Percentiles rank a stretch among this genome's conserved stretches.
These are phyloP conservation scores for Beauveria sp. DNA, from an alignment of 2,329 filamentous ascomycete genomes.

Conservation along the genomic window DNA sequence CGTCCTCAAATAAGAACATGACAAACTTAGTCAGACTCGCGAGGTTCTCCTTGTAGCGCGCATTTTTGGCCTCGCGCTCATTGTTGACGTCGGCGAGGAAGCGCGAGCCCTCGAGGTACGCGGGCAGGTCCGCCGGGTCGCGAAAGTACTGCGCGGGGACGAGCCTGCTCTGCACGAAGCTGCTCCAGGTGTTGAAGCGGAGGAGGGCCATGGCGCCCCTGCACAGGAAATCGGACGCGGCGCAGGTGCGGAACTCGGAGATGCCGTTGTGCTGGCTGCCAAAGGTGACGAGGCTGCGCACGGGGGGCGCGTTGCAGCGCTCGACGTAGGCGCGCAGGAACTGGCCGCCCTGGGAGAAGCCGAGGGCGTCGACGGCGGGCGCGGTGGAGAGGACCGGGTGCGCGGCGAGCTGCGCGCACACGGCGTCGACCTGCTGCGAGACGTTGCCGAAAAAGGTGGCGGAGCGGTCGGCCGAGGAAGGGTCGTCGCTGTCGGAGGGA, in stretches of 20 bases:
- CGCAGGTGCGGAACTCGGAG: slow-evolving; percentile 69
- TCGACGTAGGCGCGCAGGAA: slow-evolving; percentile 90
- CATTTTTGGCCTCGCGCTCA: slow-evolving; percentile 69
- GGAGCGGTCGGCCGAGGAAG: slow-evolving; percentile 61
- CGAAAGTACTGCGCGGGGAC: slow-evolving; percentile 96
- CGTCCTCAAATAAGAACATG: slow-evolving; percentile 84
- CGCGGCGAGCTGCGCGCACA: slow-evolving; percentile 68
- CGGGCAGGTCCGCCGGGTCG: slow-evolving; percentile 51
- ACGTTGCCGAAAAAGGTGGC: slow-evolving; percentile 91
- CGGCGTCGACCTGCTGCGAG: slow-evolving; percentile 64
- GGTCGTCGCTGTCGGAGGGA: slow-evolving; percentile 40
- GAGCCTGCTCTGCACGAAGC: slow-evolving; percentile 67
- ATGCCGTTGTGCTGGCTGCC: slow-evolving; percentile 93
- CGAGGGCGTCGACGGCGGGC: slow-evolving; percentile 80
- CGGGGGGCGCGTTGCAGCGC: slow-evolving; percentile 69
- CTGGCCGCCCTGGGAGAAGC: slow-evolving; percentile 92
- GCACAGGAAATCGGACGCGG: slow-evolving; percentile 68
- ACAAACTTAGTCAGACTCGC: slow-evolving; percentile 66
- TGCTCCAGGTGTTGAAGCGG: slow-evolving; percentile 71
- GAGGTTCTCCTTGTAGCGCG: slow-evolving; percentile 64
- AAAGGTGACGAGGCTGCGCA: slow-evolving; percentile 78
- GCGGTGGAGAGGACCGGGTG: slow-evolving; percentile 76
- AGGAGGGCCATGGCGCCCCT: slow-evolving; percentile 71
- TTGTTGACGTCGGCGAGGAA: slow-evolving; percentile 97
- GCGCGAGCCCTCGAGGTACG: slow-evolving; percentile 73